Conservation (phyloP, 1,284 basidiomycete genomes). For the Athelia psychrophila region DNA sequence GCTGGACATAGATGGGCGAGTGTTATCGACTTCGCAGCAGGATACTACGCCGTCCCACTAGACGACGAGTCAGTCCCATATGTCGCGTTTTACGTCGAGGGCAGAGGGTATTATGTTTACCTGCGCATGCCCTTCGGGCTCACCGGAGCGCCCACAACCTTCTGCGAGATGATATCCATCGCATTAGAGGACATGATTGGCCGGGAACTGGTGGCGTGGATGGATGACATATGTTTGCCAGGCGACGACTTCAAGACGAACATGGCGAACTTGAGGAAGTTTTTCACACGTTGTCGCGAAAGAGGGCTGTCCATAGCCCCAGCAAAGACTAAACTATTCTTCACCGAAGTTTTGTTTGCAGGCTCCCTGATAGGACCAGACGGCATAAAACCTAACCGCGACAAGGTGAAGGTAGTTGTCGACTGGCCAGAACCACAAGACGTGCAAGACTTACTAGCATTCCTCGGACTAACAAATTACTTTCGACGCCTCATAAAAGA, state of each 20-base stretch:
- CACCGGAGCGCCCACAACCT: slow-evolving; percentile 14
- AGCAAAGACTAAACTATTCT: slow-evolving; percentile 4
- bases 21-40: slow-evolving; percentile 11
- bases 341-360: slow-evolving; percentile 9
- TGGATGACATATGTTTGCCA: slow-evolving; percentile 12
- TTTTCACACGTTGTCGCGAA: not conserved
- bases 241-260: slow-evolving; percentile 8
- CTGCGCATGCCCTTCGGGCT: slow-evolving; percentile 11
- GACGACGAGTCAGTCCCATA: slow-evolving; percentile 8
- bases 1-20: slow-evolving; percentile 12
- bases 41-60: slow-evolving; percentile 15
- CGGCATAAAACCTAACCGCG: not conserved
- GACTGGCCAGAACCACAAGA: slow-evolving; percentile 10
- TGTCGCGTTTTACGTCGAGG: slow-evolving; percentile 13
- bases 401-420: slow-evolving; percentile 12
- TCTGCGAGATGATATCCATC: slow-evolving; percentile 9
- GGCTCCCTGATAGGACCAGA: slow-evolving; percentile 7
- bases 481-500: not conserved
- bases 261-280: not conserved
- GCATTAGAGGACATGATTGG: slow-evolving; percentile 13
- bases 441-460: not conserved
- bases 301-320: slow-evolving; percentile 1
- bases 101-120: slow-evolving; percentile 15
- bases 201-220: slow-evolving; percentile 8
- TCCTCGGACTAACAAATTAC: slow-evolving; percentile 1